Conservation (phyloP, 108 stramenopile species). For the Aurantiochytrium sp. region DNA sequence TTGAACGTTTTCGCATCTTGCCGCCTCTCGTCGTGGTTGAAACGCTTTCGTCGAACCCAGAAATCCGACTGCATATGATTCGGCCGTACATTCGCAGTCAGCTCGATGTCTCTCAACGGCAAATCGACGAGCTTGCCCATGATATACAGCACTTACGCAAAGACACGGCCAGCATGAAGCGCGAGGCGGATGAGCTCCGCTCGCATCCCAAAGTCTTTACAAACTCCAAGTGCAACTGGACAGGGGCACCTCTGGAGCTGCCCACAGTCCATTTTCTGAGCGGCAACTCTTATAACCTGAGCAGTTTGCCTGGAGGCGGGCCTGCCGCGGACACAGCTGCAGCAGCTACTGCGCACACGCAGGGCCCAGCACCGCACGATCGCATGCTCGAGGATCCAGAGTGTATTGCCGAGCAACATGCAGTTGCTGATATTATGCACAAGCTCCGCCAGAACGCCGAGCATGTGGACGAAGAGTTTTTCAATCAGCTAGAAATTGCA, state of each 20-base stretch:
- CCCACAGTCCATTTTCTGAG: not conserved
- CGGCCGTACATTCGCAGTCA: constrained; percentile 1
- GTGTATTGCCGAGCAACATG: not conserved
- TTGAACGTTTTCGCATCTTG: not conserved
- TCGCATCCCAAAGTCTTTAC: not conserved
- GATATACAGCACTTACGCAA: constrained; percentile 5
- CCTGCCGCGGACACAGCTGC: not conserved
- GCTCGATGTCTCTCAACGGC: not conserved
- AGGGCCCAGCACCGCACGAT: not conserved
- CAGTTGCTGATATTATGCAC: not conserved
- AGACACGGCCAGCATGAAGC: not conserved
- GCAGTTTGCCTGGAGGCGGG: not conserved
- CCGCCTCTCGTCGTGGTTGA: not conserved
- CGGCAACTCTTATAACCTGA: not conserved
- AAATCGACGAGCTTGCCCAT: not conserved
- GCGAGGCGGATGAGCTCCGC: not conserved
- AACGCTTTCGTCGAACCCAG: not conserved
- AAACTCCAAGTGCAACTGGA: not conserved
- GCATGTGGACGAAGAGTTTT: constrained; percentile 7
- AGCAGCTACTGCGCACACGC: not conserved
- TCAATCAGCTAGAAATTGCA: not conserved
- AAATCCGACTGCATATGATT: not conserved
- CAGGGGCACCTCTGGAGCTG: not conserved
- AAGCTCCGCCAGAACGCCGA: constrained; percentile 7
- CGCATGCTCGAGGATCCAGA: not conserved